Conservation (phyloP, 1,284 basidiomycete genomes). For the Cystobasidiaceae sp. region DNA sequence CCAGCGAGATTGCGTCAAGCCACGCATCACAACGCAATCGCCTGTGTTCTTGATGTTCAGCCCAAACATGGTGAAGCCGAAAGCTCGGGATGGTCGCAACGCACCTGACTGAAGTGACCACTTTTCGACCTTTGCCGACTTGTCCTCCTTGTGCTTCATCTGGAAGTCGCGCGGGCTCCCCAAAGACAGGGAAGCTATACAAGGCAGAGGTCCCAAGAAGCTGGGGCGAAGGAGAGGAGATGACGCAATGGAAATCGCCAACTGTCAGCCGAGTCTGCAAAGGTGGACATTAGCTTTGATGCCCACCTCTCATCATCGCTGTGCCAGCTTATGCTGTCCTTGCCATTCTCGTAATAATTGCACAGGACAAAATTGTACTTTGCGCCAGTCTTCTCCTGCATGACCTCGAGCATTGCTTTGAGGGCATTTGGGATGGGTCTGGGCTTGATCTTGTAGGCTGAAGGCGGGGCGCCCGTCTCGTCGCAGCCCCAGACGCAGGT, state of each 20-base stretch:
- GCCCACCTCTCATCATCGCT: conserved; percentile 47
- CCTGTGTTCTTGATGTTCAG: conserved; percentile 32
- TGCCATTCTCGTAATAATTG: conserved; percentile 48
- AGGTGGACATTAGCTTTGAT: too few relatives aligned
- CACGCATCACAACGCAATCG: conserved; percentile 49
- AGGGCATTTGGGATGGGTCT: conserved; percentile 33
- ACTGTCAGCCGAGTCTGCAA: too few relatives aligned
- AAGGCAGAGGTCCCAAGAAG: conserved; percentile 43
- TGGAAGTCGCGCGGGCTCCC: conserved; percentile 47
- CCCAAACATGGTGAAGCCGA: not conserved
- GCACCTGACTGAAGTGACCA: conserved; percentile 40
- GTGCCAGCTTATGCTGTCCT: conserved; percentile 48
- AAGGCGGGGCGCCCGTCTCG: conserved; percentile 36
- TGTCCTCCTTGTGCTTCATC: conserved; percentile 45
- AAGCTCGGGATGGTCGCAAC: not conserved
- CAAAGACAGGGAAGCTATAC: conserved; percentile 47
- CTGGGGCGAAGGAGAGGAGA: not conserved
- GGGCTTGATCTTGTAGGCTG: conserved; percentile 43
- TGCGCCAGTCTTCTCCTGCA: conserved; percentile 44
- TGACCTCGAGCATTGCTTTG: conserved; percentile 24
- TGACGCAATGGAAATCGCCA: not conserved
- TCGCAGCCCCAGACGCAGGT: conserved; percentile 48
- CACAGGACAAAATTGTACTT: conserved; percentile 44
- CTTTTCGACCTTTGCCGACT: conserved; percentile 42
- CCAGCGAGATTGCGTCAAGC: conserved; percentile 47